These are phyloP conservation scores for Leptoxyphium fumago DNA, from an alignment of 2,329 filamentous ascomycete genomes.

Conservation along the genomic window DNA sequence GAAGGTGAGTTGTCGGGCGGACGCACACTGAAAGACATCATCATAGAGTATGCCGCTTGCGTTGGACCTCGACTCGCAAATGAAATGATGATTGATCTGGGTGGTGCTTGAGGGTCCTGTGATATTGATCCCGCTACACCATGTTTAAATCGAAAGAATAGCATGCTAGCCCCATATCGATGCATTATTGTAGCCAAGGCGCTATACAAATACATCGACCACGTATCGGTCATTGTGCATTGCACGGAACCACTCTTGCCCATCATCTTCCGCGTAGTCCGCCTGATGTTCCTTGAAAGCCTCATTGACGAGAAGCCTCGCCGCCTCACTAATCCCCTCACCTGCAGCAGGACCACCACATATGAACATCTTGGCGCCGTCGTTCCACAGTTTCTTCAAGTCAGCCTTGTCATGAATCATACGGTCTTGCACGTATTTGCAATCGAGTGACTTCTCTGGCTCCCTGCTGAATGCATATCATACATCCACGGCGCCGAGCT, in stretches of 20 bases:
- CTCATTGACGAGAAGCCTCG: not conserved
- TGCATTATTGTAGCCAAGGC: no score
- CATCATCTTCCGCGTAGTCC: constrained; percentile 22
- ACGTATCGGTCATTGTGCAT: constrained; percentile 13
- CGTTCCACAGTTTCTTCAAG: constrained; percentile 30
- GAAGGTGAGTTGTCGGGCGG: constrained; percentile 34
- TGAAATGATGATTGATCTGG: constrained; percentile 45
- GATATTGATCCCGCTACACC: no score
- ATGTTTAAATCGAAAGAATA: no score
- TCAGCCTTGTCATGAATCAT: constrained; percentile 34
- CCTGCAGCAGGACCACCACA: constrained; percentile 43
- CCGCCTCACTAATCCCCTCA: constrained; percentile 25
- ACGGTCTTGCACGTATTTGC: constrained; percentile 39
- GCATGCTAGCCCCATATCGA: no score
- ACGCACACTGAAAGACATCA: constrained; percentile 41
- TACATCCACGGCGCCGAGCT: constrained; percentile 45
- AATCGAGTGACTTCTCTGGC: constrained; percentile 29
- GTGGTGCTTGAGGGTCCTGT: constrained; percentile 3
- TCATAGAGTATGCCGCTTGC: constrained; percentile 53
- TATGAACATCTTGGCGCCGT: constrained; percentile 45
- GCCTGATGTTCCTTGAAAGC: constrained; percentile 16
- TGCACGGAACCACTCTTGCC: constrained; percentile 13
- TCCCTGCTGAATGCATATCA: constrained; percentile 44
- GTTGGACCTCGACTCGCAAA: constrained; percentile 46
- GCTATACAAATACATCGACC: constrained; percentile 11